Conservation (phyloP, 768 basidiomycete species). For the Phanerochaete sordida region DNA sequence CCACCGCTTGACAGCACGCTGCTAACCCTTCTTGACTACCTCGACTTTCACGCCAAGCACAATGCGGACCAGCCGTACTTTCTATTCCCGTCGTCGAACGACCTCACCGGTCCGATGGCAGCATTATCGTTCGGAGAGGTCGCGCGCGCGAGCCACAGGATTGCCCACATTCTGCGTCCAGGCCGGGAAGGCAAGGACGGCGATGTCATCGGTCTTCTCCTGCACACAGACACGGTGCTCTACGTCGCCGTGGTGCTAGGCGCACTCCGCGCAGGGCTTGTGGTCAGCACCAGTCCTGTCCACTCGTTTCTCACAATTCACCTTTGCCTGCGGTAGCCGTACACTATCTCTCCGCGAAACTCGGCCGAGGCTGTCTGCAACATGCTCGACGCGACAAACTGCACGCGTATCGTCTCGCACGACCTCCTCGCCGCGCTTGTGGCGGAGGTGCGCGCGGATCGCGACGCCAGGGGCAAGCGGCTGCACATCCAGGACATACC, state of each 20-base stretch:
- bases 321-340: slow-evolving; percentile 5
- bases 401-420: slow-evolving; percentile 11
- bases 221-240: slow-evolving; percentile 8
- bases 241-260: slow-evolving; percentile 9
- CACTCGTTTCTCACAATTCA: slow-evolving; percentile 6
- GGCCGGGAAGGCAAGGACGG: neutral
- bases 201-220: slow-evolving; percentile 4
- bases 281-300: neutral
- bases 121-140: slow-evolving; percentile 1
- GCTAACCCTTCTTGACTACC: neutral
- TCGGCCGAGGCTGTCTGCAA: slow-evolving; percentile 11
- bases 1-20: slow-evolving; percentile 4
- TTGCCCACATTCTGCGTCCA: slow-evolving; percentile 2
- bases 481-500: slow-evolving; percentile 8
- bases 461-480: neutral
- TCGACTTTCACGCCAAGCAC: neutral
- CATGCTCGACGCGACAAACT: slow-evolving; percentile 14
- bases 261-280: slow-evolving; percentile 7
- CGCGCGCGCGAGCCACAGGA: neutral
- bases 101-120: neutral
- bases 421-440: neutral
- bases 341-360: slow-evolving; percentile 12
- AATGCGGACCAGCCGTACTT: neutral
- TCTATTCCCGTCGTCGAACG: neutral
- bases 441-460: neutral